Percentiles rank a stretch among this genome's conserved stretches.
Evolutionary conservation across 169 alveolate genomes (phyloP).

Genomic region (Eimeria necatrix): DNA sequence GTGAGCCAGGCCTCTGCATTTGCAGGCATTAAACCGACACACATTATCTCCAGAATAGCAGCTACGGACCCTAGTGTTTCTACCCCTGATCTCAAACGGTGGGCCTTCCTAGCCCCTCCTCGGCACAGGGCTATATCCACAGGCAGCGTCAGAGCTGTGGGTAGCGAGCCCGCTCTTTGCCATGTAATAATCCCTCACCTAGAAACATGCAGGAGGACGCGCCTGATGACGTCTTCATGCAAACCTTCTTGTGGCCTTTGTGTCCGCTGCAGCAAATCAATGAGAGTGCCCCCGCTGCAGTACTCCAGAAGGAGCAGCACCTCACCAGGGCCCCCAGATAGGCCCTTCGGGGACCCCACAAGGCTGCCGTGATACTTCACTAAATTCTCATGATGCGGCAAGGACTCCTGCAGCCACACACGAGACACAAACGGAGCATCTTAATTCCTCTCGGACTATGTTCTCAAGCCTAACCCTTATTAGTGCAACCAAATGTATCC

Average conservation of each 20-base stretch:
- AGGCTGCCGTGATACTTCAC: slow-evolving; percentile 48
- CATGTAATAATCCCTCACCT: not conserved
- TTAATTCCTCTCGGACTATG: no score
- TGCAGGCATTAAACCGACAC: not conserved
- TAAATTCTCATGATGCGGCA: slow-evolving; percentile 48
- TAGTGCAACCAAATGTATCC: no score
- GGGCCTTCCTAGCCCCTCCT: no score
- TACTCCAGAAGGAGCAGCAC: slow-evolving; percentile 70
- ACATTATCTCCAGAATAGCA: not conserved
- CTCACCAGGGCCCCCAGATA: slow-evolving; percentile 33
- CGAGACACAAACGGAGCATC: not conserved
- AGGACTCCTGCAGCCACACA: slow-evolving; percentile 1
- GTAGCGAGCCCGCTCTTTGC: no score
- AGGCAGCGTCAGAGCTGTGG: no score
- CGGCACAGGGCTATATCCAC: no score
- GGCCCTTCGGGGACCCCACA: not conserved
- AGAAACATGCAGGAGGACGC: not conserved
- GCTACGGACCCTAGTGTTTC: no score
- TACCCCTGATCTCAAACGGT: no score
- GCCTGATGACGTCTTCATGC: slow-evolving; percentile 19
- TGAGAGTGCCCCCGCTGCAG: slow-evolving; percentile 76
- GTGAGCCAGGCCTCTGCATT: slow-evolving; percentile 68
- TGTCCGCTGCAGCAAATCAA: slow-evolving; percentile 22
- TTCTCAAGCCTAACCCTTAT: no score
- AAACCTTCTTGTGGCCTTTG: slow-evolving; percentile 26